Base-by-base conservation (phyloP, 495 filamentous ascomycete genomes). In the Penicillium egyptiacum region DNA sequence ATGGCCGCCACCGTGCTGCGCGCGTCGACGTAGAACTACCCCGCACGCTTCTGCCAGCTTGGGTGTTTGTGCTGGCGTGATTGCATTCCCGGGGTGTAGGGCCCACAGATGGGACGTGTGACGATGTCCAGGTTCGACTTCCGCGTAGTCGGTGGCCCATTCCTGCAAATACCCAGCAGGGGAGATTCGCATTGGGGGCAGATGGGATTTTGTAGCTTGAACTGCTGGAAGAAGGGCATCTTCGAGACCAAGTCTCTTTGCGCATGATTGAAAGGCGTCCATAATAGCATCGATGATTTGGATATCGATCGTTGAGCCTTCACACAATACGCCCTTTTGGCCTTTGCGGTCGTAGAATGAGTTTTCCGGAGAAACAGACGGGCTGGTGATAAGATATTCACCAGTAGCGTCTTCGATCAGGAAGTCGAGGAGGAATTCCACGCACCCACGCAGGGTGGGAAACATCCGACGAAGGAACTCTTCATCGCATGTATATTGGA, bases 311-410 rank as follows among this genome's bases (percentile, higher is more conserved):
- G 75, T 75, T 3, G 78, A 69, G 28, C 75, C 73, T 48, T 73
- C 74, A 22, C 74, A 75, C 0, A 80, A 56, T 0, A 71, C 58
- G 1, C 75, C 78, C 14, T 61, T 62, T 43, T 69, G 49, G 2
- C 62, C 66, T 0, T 61, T 59, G 4, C 58, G 53, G 28, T 75
- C 66, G 17, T 61, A 61, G 33, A 76, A 81, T 9, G 66, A 71
- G 23, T 83, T 81, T 46, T 83, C 80, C 1, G 76, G 81, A 7
- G 77, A 79, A 2, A 78, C 58, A 10, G 76, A 81, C 5, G 81
- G 81, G 45, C 68, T 77, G 0, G 76, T 77, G 28, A 73, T 66
- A 2, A 64, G 66, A 43, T 71, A 70, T 59, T 69, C 56, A 0
- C 69, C 71, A 5, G 73, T 56, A 14, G 61, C 59, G 40, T 77